Conservation (phyloP, 768 basidiomycete species). For the Mycena albidolilacea region DNA sequence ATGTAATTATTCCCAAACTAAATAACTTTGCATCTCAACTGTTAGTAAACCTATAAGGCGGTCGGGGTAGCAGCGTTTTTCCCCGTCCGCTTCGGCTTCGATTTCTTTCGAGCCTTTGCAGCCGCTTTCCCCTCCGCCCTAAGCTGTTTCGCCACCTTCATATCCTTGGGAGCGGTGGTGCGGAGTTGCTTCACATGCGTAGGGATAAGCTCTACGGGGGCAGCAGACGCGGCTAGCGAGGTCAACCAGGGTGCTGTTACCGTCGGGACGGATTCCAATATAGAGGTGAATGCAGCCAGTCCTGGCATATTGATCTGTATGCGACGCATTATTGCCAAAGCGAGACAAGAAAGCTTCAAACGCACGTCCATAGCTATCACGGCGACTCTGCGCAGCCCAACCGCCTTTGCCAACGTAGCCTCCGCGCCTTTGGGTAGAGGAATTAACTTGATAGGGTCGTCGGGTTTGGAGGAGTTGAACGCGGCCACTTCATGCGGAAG, state of each 20-base stretch:
- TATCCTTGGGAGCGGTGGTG: conserved; percentile 85
- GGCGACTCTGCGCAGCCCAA: conserved; percentile 79
- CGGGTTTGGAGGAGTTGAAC: conserved; percentile 68
- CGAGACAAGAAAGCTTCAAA: conserved; percentile 23
- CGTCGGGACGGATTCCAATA: conserved; percentile 67
- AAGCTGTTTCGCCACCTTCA: conserved; percentile 76
- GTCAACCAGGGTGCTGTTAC: conserved; percentile 78
- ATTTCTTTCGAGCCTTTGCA: conserved; percentile 57
- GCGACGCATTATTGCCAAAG: conserved; percentile 20
- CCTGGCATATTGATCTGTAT: conserved; percentile 60
- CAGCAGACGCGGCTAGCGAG: conserved; percentile 40
- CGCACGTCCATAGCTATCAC: conserved; percentile 79
- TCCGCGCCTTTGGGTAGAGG: conserved; percentile 81
- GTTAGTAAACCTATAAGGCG: not conserved
- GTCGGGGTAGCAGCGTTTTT: not conserved
- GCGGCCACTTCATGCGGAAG: conserved; percentile 84
- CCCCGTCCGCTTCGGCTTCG: conserved; percentile 15
- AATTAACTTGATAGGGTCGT: conserved; percentile 66
- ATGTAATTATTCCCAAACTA: not conserved
- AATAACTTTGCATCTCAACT: too few species aligned
- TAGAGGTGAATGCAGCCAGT: conserved; percentile 49
- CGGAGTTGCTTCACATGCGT: conserved; percentile 88
- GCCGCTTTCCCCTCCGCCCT: conserved; percentile 65
- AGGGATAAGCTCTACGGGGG: conserved; percentile 61
- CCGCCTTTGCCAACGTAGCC: conserved; percentile 64